Percentiles rank a stretch among this genome's conserved stretches.
These are phyloP conservation scores for Fragilaria crotonensis DNA, from an alignment of 108 stramenopile species.

Conservation along the genomic window DNA sequence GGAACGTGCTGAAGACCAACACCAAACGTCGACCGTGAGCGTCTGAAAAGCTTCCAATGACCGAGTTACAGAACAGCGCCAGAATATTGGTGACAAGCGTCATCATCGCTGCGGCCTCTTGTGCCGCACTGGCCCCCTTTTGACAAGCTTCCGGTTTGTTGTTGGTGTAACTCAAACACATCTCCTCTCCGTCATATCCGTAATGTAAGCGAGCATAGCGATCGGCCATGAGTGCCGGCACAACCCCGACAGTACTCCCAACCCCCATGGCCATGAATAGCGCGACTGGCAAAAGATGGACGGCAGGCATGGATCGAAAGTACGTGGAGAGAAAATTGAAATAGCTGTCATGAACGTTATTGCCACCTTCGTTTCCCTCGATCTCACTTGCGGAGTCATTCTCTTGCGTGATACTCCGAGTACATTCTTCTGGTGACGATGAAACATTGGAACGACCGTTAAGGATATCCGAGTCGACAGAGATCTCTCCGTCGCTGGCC, in stretches of 20 bases:
- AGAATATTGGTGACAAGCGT: constrained; percentile 34
- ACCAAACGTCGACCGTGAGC: no score
- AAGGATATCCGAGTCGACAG: no score
- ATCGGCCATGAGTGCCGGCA: constrained; percentile 59
- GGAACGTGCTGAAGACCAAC: constrained; percentile 36
- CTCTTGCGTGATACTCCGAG: no score
- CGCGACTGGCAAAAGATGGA: constrained; percentile 6
- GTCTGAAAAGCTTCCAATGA: constrained; percentile 67
- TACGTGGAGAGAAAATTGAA: constrained; percentile 6
- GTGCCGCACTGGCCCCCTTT: constrained; percentile 64
- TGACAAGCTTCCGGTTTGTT: constrained; percentile 54
- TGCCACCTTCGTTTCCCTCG: no score
- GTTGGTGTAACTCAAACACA: constrained; percentile 26
- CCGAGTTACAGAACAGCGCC: constrained; percentile 46
- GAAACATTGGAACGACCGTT: no score
- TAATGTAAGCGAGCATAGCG: constrained; percentile 68
- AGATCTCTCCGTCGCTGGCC: no score
- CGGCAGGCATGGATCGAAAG: constrained; percentile 3
- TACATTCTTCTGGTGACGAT: no score
- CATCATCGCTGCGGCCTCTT: constrained; percentile 41
- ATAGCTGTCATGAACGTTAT: no score
- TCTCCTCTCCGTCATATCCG: constrained; percentile 32
- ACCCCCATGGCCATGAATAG: constrained; percentile 28
- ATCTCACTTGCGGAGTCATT: no score
- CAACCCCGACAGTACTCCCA: constrained; percentile 45